phyloP scores from a whole-genome alignment of 2,329 filamentous ascomycete genomes.

The Cordyceps militaris region DNA sequence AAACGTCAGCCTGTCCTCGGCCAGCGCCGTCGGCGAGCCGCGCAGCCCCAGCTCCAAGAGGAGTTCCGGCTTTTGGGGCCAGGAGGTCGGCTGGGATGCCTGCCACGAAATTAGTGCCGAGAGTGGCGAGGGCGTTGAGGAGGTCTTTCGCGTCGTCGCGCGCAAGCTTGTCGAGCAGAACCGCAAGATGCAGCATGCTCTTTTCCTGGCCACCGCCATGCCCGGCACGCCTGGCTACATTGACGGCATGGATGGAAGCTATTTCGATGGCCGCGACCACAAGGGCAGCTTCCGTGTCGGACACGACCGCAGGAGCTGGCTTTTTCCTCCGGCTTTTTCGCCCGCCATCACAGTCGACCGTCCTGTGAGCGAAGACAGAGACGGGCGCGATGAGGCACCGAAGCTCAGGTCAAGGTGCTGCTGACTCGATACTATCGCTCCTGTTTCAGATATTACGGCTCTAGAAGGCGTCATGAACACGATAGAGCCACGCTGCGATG shows the following conservation, averaged over 20 bases:
- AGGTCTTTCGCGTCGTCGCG: slow-evolving; percentile 74
- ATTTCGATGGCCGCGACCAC: slow-evolving; percentile 44
- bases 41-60: slow-evolving; percentile 57
- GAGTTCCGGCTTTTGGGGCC: slow-evolving; percentile 77
- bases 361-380: slow-evolving; percentile 24
- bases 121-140: slow-evolving; percentile 90
- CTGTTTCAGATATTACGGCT: background rate
- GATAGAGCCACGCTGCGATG: background rate
- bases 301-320: slow-evolving; percentile 51
- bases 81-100: slow-evolving; percentile 91
- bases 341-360: slow-evolving; percentile 44
- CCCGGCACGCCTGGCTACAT: slow-evolving; percentile 43
- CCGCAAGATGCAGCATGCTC: slow-evolving; percentile 53
- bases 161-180: slow-evolving; percentile 59
- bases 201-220: slow-evolving; percentile 47
- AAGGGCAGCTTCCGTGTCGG: slow-evolving; percentile 50
- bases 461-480: background rate
- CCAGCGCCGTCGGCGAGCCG: slow-evolving; percentile 36
- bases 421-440: slow-evolving; percentile 5
- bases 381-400: slow-evolving; percentile 16
- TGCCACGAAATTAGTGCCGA: slow-evolving; percentile 96
- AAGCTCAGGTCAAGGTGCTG: slow-evolving; percentile 22
- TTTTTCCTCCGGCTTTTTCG: slow-evolving; percentile 49
- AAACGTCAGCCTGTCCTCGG: slow-evolving; percentile 20
- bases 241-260: slow-evolving; percentile 37